These are phyloP conservation scores for Selenicereus undatus DNA, from an alignment of 148 eudicot species.

Conservation along the genomic window DNA sequence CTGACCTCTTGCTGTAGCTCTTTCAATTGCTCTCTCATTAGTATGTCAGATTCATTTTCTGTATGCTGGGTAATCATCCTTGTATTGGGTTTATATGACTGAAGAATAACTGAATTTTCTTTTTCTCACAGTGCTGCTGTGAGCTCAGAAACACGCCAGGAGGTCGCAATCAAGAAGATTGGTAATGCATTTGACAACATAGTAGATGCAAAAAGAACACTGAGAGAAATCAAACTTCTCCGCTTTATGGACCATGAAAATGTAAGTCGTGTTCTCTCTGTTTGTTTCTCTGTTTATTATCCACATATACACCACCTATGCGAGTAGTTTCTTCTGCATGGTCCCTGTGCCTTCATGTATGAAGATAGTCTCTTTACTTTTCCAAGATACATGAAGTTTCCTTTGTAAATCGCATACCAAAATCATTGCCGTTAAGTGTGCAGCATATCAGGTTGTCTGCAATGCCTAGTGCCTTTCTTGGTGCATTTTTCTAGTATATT, in stretches of 20 bases:
- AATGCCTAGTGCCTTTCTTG: not conserved
- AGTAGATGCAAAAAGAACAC: conserved; percentile 76
- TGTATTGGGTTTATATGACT: not conserved
- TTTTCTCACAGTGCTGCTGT: conserved; percentile 55
- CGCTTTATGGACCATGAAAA: conserved; percentile 75
- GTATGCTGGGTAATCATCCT: not conserved
- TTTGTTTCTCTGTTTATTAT: not conserved
- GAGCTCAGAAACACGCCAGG: conserved; percentile 62
- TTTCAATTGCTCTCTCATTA: not conserved
- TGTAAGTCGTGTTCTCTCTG: conserved; percentile 30
- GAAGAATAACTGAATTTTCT: conserved; percentile 12
- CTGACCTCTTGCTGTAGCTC: not conserved
- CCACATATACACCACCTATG: not conserved
- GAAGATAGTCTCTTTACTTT: not conserved
- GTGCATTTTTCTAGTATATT: not conserved
- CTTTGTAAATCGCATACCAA: not conserved
- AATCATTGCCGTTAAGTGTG: not conserved
- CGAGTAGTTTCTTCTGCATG: not conserved
- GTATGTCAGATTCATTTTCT: not conserved
- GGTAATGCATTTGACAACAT: conserved; percentile 79
- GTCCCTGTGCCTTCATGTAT: not conserved
- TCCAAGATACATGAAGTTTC: not conserved
- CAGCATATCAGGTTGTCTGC: not conserved
- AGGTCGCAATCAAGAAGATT: conserved; percentile 88
- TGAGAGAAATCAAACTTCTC: conserved; percentile 78